These are phyloP conservation scores for Nematocida sp. DNA, from an alignment of 371 early-diverging fungal species.

Conservation along the genomic window DNA sequence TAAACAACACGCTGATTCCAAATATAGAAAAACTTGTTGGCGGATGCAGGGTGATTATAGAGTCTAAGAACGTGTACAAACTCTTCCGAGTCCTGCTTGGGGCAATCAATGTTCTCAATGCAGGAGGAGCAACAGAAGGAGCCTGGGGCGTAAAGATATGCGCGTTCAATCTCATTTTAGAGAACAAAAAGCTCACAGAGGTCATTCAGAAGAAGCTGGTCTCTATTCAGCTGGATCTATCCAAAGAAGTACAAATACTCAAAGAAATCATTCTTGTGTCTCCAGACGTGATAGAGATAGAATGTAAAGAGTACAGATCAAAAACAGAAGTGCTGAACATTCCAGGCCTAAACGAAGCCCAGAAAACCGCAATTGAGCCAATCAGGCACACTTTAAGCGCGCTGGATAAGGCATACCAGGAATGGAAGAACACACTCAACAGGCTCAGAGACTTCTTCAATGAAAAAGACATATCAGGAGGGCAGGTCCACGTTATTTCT, in stretches of 20 bases:
- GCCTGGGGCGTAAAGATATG: slow-evolving; percentile 39
- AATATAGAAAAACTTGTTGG: neutral
- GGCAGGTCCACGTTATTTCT: neutral
- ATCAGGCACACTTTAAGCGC: neutral
- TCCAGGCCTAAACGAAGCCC: neutral
- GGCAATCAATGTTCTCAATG: slow-evolving; percentile 18
- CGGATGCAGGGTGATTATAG: neutral
- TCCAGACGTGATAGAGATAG: slow-evolving; percentile 16
- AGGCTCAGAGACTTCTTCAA: neutral
- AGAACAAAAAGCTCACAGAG: neutral
- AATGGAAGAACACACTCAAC: neutral
- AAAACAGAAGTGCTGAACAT: slow-evolving; percentile 4
- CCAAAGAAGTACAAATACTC: neutral
- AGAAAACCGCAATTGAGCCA: neutral
- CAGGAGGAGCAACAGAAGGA: slow-evolving; percentile 11
- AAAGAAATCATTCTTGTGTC: slow-evolving; percentile 2
- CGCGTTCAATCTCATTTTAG: neutral
- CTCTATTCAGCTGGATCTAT: neutral
- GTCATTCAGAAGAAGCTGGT: slow-evolving; percentile 8
- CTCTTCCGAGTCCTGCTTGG: neutral
- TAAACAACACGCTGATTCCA: slow-evolving; percentile 8
- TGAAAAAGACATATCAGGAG: slow-evolving; percentile 13
- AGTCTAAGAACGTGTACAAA: neutral
- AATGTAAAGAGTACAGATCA: neutral
- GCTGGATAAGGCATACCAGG: neutral